phyloP scores from a whole-genome alignment of 345 rosid genomes.

The Gossypium thurberi region DNA sequence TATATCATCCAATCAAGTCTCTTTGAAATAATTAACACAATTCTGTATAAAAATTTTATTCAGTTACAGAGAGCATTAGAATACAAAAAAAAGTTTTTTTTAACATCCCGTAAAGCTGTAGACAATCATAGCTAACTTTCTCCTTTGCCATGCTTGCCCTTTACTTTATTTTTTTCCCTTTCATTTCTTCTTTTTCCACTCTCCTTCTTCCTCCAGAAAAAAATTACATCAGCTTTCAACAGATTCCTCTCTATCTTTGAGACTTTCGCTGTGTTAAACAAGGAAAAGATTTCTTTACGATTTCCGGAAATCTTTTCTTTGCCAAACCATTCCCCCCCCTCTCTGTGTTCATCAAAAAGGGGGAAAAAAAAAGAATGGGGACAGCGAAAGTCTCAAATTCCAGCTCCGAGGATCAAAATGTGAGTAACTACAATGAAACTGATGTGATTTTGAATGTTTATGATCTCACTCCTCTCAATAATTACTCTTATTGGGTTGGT shows the following conservation, averaged over 20 bases:
- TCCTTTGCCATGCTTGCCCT: neutral
- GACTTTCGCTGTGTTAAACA: neutral
- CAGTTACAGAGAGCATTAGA: no score
- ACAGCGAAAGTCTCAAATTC: conserved; percentile 25
- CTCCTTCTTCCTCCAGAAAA: neutral
- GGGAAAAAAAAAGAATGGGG: conserved; percentile 23
- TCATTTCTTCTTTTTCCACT: neutral
- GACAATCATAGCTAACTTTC: neutral
- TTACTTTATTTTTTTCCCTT: neutral
- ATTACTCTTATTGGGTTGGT: conserved; percentile 75
- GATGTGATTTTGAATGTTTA: conserved; percentile 65
- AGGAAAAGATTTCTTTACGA: neutral
- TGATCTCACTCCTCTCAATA: conserved; percentile 75
- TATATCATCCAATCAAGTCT: no score
- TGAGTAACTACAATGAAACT: conserved; percentile 16
- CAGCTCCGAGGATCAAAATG: conserved; percentile 22
- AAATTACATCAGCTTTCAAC: no score
- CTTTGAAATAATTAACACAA: no score
- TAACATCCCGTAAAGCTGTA: neutral
- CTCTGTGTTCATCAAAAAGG: no score
- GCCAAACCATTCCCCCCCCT: neutral
- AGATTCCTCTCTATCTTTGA: neutral
- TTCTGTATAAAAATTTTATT: no score
- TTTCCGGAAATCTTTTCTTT: neutral
- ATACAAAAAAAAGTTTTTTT: no score